phyloP scores from a whole-genome alignment of 352 stramenopile species.

The Globisporangium irregulare region DNA sequence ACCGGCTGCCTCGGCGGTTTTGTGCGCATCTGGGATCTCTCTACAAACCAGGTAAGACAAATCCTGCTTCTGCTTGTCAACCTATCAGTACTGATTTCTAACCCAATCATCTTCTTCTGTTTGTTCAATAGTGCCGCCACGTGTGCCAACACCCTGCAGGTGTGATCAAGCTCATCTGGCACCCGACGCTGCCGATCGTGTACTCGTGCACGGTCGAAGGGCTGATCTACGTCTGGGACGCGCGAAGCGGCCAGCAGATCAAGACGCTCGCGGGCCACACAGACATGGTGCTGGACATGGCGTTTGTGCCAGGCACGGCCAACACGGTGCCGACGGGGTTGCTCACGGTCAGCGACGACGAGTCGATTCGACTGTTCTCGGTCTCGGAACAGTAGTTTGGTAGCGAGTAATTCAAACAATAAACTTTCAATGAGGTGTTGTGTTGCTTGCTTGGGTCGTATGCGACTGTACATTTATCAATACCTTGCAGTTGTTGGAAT shows the following conservation, averaged over 20 bases:
- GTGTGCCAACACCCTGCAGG: constrained; percentile 83
- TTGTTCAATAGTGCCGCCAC: constrained; percentile 68
- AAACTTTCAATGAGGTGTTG: not conserved
- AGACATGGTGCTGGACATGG: constrained; percentile 92
- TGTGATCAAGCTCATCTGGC: constrained; percentile 91
- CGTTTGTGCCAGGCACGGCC: constrained; percentile 49
- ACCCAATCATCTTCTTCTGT: not conserved
- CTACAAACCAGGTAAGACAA: constrained; percentile 62
- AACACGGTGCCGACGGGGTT: constrained; percentile 43
- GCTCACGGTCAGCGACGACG: constrained; percentile 81
- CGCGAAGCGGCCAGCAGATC: constrained; percentile 77
- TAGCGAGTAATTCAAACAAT: not conserved
- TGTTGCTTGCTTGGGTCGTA: not conserved
- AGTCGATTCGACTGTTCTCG: constrained; percentile 75
- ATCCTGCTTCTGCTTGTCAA: not conserved
- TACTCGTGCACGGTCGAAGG: constrained; percentile 89
- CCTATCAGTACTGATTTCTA: not conserved
- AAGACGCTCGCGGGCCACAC: constrained; percentile 81
- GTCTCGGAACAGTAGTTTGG: constrained; percentile 22
- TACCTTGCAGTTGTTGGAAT: not conserved
- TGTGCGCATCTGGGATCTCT: constrained; percentile 96
- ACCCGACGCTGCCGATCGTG: constrained; percentile 76
- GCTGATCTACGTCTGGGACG: constrained; percentile 90
- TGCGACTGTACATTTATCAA: not conserved
- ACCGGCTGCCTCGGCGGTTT: constrained; percentile 93